These are phyloP conservation scores for Theileria luwenshuni DNA, from an alignment of 169 alveolate genomes.

Conservation along the genomic window DNA sequence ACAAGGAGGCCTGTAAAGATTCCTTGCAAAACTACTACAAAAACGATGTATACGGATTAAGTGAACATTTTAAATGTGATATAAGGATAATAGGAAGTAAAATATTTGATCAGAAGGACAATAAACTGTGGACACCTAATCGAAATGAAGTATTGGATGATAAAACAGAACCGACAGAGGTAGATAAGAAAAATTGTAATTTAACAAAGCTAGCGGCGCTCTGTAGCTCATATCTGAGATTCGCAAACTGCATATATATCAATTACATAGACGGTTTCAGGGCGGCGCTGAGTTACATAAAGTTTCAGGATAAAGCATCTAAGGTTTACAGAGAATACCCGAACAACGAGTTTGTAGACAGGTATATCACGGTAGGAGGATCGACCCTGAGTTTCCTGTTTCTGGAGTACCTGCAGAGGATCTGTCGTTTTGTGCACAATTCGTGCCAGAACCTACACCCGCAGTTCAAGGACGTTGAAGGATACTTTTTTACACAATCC, in stretches of 20 bases:
- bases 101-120: not conserved
- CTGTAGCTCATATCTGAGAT: slow-evolving; percentile 50
- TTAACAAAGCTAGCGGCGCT: slow-evolving; percentile 41
- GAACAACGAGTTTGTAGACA: slow-evolving; percentile 21
- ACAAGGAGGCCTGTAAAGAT: slow-evolving; percentile 4
- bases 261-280: slow-evolving; percentile 4
- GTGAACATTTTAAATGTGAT: slow-evolving; percentile 31
- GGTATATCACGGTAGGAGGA: slow-evolving; percentile 16
- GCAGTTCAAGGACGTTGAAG: slow-evolving; percentile 27
- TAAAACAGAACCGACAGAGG: not conserved
- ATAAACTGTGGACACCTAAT: slow-evolving; percentile 6
- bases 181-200: slow-evolving; percentile 11
- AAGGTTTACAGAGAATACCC: slow-evolving; percentile 1
- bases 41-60: slow-evolving; percentile 35
- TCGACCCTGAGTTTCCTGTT: slow-evolving; percentile 21
- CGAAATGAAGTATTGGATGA: not conserved
- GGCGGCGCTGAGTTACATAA: not conserved
- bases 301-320: not conserved
- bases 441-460: slow-evolving; percentile 58
- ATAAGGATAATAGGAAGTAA: slow-evolving; percentile 11
- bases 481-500: slow-evolving; percentile 9
- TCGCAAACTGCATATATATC: slow-evolving; percentile 50
- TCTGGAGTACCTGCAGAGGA: slow-evolving; percentile 17
- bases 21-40: slow-evolving; percentile 13
- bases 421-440: slow-evolving; percentile 59